phyloP scores from a whole-genome alignment of 805 yeast genomes.

The Starmerella kuoi region DNA sequence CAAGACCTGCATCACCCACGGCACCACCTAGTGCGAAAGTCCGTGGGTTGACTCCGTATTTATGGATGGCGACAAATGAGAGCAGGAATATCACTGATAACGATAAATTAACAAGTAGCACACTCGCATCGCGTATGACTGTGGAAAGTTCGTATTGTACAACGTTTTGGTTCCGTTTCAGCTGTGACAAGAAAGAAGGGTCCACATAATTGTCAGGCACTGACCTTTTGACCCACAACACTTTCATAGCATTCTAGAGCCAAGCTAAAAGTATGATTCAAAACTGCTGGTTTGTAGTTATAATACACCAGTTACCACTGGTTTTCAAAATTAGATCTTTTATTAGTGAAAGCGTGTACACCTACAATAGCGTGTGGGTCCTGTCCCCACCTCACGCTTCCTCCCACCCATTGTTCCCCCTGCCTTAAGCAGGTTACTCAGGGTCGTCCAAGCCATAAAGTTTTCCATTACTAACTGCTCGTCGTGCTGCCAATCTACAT shows the following conservation, averaged over 20 bases:
- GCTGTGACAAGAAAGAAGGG: conserved; percentile 62
- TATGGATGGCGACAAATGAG: conserved; percentile 48
- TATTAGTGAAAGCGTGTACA: too few relatives aligned
- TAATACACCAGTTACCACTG: too few relatives aligned
- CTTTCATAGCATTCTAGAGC: conserved; percentile 37
- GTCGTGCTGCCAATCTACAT: too few relatives aligned
- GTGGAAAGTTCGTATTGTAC: conserved; percentile 50
- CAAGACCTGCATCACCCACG: conserved; percentile 17
- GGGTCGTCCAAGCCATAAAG: too few relatives aligned
- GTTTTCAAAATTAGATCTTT: too few relatives aligned
- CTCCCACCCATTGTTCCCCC: too few relatives aligned
- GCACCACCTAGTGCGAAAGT: conserved; percentile 23
- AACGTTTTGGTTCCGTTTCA: conserved; percentile 65
- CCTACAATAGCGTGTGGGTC: too few relatives aligned
- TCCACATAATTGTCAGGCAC: conserved; percentile 91
- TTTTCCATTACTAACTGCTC: too few relatives aligned
- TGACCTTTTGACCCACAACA: conserved; percentile 72
- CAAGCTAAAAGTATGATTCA: neutral
- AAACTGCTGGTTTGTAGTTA: too few relatives aligned
- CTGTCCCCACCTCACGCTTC: too few relatives aligned
- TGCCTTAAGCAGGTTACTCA: too few relatives aligned
- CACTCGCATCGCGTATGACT: conserved; percentile 57
- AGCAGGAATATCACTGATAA: conserved; percentile 51
- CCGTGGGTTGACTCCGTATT: conserved; percentile 25
- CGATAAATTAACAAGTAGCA: conserved; percentile 54